Conservation (phyloP, 2,329 filamentous ascomycete genomes). For the Colletotrichum sp. region DNA sequence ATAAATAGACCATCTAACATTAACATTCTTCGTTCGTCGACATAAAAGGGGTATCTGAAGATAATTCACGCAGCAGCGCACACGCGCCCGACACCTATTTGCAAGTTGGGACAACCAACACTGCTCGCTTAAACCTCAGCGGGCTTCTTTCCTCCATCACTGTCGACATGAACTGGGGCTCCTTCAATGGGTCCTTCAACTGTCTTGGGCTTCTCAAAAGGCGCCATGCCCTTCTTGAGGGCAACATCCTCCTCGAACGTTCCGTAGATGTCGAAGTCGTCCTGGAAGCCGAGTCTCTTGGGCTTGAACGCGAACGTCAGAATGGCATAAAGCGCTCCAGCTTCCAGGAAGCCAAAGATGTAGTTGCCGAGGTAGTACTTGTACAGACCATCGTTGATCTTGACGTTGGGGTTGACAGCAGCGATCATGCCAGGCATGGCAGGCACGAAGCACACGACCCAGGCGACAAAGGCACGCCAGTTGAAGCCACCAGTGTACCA, state of each 20-base stretch:
- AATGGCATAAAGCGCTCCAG: conserved; percentile 7
- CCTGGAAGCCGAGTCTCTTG: conserved; percentile 5
- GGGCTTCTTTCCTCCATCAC: background rate
- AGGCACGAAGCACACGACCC: conserved; percentile 34
- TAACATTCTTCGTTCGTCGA: background rate
- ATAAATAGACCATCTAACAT: background rate
- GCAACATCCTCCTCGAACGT: conserved; percentile 20
- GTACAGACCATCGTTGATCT: conserved; percentile 17
- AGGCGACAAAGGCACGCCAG: conserved; percentile 37
- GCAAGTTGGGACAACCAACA: background rate
- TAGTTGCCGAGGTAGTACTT: conserved; percentile 28
- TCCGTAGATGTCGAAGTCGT: conserved; percentile 18
- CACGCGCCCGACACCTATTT: background rate
- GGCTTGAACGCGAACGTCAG: conserved; percentile 18
- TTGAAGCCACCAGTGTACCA: conserved; percentile 40
- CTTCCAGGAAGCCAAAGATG: conserved; percentile 21
- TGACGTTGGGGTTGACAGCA: conserved; percentile 20
- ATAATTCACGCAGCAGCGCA: background rate
- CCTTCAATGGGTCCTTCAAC: background rate
- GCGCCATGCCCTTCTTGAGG: conserved; percentile 15
- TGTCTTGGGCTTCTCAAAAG: conserved; percentile 11
- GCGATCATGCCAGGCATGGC: conserved; percentile 29
- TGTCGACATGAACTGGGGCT: background rate
- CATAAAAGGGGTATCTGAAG: background rate
- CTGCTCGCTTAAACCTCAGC: background rate